Conservation (phyloP, 83 land plant genomes). For the Picea mariana region DNA sequence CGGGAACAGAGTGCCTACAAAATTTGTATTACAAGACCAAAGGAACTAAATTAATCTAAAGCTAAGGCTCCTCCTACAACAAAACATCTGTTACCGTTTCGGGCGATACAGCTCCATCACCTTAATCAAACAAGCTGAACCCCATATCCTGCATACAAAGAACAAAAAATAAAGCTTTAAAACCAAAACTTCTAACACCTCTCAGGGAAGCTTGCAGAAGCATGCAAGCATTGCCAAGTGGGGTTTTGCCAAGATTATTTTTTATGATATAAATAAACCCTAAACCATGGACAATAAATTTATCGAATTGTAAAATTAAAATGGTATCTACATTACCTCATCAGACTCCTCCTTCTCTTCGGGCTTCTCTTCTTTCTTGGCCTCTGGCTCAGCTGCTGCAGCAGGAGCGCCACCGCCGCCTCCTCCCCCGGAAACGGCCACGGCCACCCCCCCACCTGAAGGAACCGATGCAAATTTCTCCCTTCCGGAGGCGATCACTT, state of each 20-base stretch:
- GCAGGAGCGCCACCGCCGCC: conserved; percentile 32
- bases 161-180: neutral
- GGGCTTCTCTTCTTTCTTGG: conserved; percentile 21
- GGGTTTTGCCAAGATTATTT: neutral
- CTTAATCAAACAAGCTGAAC: conserved; percentile 36
- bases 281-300: no score
- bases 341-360: conserved; percentile 31
- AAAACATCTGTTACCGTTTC: neutral
- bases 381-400: conserved; percentile 31
- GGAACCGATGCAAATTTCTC: conserved; percentile 70
- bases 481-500: conserved; percentile 63
- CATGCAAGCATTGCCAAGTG: neutral
- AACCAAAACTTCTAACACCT: neutral
- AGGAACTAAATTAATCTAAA: no score
- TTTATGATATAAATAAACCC: neutral
- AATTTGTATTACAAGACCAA: no score
- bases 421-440: conserved; percentile 25
- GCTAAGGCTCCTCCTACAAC: neutral
- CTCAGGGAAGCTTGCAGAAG: neutral
- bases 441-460: conserved; percentile 59
- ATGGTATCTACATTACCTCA: conserved; percentile 7
- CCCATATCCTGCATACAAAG: conserved; percentile 35
- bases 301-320: neutral
- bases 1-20: no score
- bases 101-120: neutral